phyloP scores from a whole-genome alignment of 495 filamentous ascomycete species.

The Usnea hakonensis region DNA sequence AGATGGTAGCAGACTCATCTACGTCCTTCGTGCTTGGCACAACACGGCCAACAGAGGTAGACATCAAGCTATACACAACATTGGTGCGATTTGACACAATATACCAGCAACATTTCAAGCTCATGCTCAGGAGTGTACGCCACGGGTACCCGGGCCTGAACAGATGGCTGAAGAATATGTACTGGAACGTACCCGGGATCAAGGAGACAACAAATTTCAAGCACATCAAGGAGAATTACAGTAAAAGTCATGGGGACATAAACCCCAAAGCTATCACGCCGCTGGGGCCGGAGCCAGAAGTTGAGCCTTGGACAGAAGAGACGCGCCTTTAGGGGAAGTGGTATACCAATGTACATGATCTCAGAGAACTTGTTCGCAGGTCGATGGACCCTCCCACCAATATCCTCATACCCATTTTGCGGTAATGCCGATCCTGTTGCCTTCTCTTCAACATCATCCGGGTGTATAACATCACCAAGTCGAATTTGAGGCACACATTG shows the following conservation, averaged over 20 bases:
- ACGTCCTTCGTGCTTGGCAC: constrained; percentile 43
- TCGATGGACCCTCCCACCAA: too few species aligned
- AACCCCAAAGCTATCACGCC: constrained; percentile 59
- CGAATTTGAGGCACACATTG: background rate
- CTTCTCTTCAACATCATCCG: too few species aligned
- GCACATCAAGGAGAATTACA: constrained; percentile 56
- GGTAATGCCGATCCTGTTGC: background rate
- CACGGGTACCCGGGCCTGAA: constrained; percentile 44
- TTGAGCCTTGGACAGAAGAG: constrained; percentile 39
- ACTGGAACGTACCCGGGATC: constrained; percentile 43
- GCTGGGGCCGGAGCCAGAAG: constrained; percentile 56
- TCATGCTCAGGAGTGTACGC: constrained; percentile 47
- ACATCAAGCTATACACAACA: constrained; percentile 44
- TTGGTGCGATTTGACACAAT: constrained; percentile 44
- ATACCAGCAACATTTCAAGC: constrained; percentile 53
- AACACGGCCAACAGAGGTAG: constrained; percentile 41
- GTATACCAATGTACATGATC: background rate
- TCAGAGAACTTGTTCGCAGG: background rate
- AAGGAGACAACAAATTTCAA: constrained; percentile 49
- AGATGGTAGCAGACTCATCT: constrained; percentile 34
- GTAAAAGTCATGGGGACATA: constrained; percentile 48
- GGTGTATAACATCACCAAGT: background rate
- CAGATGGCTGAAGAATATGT: constrained; percentile 46
- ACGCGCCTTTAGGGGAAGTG: constrained; percentile 17
- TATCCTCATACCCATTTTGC: too few species aligned